A percentile compares a stretch with the other conserved stretches of the same genome.
phyloP scores from a whole-genome alignment of 1,139 yeast genomes.

The Saccharomyces uvarum region DNA sequence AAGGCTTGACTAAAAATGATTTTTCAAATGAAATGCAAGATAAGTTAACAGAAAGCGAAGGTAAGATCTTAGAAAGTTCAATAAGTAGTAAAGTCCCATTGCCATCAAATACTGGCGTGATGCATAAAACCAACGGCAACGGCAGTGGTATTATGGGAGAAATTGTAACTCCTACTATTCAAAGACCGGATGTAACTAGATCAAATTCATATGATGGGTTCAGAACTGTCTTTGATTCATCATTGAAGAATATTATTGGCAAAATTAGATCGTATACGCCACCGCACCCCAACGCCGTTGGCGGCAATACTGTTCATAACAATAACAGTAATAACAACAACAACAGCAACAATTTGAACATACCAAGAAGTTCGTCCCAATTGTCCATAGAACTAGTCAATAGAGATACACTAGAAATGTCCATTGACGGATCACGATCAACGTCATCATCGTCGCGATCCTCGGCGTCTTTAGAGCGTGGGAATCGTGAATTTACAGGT shows the following conservation, averaged over 20 bases:
- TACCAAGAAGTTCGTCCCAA: conserved; percentile 12
- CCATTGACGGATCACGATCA: conserved; percentile 1
- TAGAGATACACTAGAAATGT: background rate
- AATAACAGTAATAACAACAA: background rate
- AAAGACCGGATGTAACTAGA: conserved; percentile 11
- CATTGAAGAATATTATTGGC: conserved; percentile 26
- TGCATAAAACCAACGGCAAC: conserved; percentile 1
- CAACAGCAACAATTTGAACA: background rate
- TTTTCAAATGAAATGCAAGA: conserved; percentile 29
- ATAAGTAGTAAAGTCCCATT: conserved; percentile 16
- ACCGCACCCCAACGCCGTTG: conserved; percentile 11
- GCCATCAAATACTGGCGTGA: conserved; percentile 9
- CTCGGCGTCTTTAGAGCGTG: background rate
- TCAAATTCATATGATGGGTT: conserved; percentile 24
- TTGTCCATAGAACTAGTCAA: conserved; percentile 6
- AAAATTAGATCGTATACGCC: conserved; percentile 29
- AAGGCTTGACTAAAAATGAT: conserved; percentile 39
- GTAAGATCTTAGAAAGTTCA: conserved; percentile 12
- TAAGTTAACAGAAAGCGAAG: conserved; percentile 13
- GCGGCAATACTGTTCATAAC: conserved; percentile 5
- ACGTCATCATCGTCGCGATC: background rate
- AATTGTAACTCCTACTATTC: conserved; percentile 5
- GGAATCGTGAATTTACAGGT: background rate
- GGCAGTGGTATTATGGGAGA: background rate
- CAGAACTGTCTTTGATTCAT: conserved; percentile 25